Conservation (phyloP, 2,329 filamentous ascomycete genomes). For the Epichloe gansuensis region DNA sequence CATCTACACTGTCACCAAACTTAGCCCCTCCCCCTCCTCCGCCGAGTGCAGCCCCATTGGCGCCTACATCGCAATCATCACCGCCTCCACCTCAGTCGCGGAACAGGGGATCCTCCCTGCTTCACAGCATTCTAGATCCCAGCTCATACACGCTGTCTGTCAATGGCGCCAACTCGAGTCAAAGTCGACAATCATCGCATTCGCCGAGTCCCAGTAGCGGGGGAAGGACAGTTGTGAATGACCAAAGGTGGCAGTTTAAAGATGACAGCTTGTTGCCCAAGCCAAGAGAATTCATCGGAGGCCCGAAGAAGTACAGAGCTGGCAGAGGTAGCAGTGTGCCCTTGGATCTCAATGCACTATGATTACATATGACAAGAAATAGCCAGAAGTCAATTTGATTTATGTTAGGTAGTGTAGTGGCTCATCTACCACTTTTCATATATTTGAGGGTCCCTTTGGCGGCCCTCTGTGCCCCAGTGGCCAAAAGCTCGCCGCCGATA, state of each 20-base stretch:
- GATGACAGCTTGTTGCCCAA: slow-evolving; percentile 71
- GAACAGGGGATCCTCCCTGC: slow-evolving; percentile 34
- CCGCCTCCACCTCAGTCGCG: slow-evolving; percentile 25
- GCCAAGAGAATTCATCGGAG: slow-evolving; percentile 67
- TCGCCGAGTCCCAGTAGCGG: slow-evolving; percentile 17
- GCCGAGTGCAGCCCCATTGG: slow-evolving; percentile 13
- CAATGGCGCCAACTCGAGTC: slow-evolving; percentile 45
- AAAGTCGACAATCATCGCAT: slow-evolving; percentile 21
- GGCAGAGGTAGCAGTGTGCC: slow-evolving; percentile 91
- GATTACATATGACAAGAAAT: neutral
- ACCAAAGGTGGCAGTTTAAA: slow-evolving; percentile 77
- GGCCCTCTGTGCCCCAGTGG: no score
- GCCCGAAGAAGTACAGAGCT: slow-evolving; percentile 68
- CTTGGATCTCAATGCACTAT: slow-evolving; percentile 54
- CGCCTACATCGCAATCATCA: slow-evolving; percentile 26
- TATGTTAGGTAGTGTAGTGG: neutral
- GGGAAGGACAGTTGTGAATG: slow-evolving; percentile 49
- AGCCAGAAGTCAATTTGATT: neutral
- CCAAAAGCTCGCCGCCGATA: no score
- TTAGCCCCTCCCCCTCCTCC: slow-evolving; percentile 18
- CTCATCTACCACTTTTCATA: no score
- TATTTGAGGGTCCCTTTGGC: no score
- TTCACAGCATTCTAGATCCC: slow-evolving; percentile 56
- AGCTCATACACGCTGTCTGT: slow-evolving; percentile 60
- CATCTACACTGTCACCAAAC: slow-evolving; percentile 21